Percentiles rank a stretch among this genome's conserved stretches.
phyloP scores from a whole-genome alignment of 2,329 filamentous ascomycete genomes.

The Penicillium sp. region DNA sequence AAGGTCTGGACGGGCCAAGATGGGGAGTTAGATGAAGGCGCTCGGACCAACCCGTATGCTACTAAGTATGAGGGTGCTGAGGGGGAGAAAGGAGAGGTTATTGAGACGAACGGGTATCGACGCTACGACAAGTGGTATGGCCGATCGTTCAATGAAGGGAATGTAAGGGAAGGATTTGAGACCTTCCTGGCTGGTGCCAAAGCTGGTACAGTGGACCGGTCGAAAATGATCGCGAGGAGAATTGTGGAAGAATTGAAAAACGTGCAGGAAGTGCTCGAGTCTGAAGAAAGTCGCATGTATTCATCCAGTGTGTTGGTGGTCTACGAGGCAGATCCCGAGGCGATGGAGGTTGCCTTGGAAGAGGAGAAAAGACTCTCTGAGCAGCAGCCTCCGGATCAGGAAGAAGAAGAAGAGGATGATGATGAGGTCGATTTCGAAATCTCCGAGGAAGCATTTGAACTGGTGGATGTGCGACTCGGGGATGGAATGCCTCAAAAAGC shows the following conservation, averaged over 20 bases:
- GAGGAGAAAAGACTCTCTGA: conserved; percentile 42
- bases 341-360: conserved; percentile 52
- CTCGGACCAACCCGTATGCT: conserved; percentile 35
- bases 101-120: conserved; percentile 55
- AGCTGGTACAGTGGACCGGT: conserved; percentile 42
- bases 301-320: conserved; percentile 65
- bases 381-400: conserved; percentile 21
- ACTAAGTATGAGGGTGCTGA: conserved; percentile 49
- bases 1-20: conserved; percentile 54
- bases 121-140: conserved; percentile 68
- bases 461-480: conserved; percentile 32
- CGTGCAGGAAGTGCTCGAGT: conserved; percentile 52
- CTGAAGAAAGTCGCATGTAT: conserved; percentile 67
- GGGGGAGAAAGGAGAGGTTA: conserved; percentile 42
- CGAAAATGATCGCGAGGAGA: conserved; percentile 44
- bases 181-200: conserved; percentile 55
- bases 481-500: conserved; percentile 30
- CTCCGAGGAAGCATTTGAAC: conserved; percentile 31
- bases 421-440: conserved; percentile 32
- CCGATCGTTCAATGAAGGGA: conserved; percentile 56
- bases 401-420: conserved; percentile 28
- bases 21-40: conserved; percentile 31
- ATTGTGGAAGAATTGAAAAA: conserved; percentile 43
- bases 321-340: conserved; percentile 63
- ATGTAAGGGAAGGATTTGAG: conserved; percentile 58